phyloP scores from a whole-genome alignment of 306 rosid genomes.

The Pyrus pyrifolia region DNA sequence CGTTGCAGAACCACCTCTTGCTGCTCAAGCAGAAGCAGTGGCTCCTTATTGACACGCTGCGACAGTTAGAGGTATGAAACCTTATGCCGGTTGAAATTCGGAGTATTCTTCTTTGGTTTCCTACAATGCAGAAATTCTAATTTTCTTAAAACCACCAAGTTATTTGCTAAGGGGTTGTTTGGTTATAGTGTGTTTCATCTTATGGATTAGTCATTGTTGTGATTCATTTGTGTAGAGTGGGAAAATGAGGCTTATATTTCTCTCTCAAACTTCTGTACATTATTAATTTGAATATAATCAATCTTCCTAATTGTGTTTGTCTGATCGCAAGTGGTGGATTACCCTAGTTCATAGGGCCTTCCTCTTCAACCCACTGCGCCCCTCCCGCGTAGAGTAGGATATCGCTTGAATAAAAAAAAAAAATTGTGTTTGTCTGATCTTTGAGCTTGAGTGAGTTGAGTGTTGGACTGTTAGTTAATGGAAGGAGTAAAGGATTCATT shows the following conservation, averaged over 20 bases:
- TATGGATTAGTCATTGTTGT: neutral
- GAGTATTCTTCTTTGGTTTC: slow-evolving; percentile 26
- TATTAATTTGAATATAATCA: neutral
- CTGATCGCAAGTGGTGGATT: no score
- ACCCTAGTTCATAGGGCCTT: no score
- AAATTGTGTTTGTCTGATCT: neutral
- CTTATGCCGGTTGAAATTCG: slow-evolving; percentile 21
- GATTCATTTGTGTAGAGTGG: slow-evolving; percentile 10
- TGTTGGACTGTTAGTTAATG: neutral
- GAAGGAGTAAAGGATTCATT: neutral
- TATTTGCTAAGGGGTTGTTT: slow-evolving; percentile 18
- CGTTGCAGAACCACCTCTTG: slow-evolving; percentile 64
- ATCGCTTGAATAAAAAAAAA: no score
- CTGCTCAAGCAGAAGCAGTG: slow-evolving; percentile 93
- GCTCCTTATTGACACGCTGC: slow-evolving; percentile 66
- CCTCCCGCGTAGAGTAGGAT: no score
- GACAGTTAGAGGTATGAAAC: slow-evolving; percentile 86
- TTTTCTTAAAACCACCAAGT: slow-evolving; percentile 6
- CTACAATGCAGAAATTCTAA: slow-evolving; percentile 2
- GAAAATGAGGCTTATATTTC: neutral
- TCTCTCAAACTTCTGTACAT: neutral
- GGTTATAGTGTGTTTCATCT: neutral
- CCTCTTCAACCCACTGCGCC: no score
- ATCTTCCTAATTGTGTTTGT: neutral
- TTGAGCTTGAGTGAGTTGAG: neutral